phyloP scores from a whole-genome alignment of 1,284 basidiomycete genomes.

The Thelephora terrestris region DNA sequence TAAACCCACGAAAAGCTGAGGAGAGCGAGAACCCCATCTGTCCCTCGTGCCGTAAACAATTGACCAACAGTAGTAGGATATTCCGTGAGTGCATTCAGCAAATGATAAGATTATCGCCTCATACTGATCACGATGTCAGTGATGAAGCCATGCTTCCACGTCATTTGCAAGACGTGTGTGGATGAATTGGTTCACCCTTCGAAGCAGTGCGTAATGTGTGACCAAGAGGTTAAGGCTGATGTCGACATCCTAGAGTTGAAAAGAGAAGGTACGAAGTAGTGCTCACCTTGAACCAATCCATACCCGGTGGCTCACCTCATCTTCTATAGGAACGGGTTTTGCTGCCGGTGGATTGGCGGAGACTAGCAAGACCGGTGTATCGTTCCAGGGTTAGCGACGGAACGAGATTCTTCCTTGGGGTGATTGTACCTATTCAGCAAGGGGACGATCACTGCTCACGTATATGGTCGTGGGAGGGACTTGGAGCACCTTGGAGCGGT shows the following conservation, averaged over 20 bases:
- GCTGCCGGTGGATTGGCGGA: constrained; percentile 88
- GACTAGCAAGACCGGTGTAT: constrained; percentile 59
- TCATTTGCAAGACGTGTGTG: constrained; percentile 79
- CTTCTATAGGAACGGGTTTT: constrained; percentile 66
- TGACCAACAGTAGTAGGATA: constrained; percentile 70
- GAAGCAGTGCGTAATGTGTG: constrained; percentile 78
- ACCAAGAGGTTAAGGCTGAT: constrained; percentile 41
- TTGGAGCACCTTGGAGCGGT: too few species aligned
- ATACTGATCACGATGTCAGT: constrained; percentile 29
- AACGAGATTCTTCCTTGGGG: neutral
- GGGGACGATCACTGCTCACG: too few species aligned
- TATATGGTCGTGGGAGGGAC: too few species aligned
- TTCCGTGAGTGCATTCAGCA: constrained; percentile 41
- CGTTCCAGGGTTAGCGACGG: constrained; percentile 58
- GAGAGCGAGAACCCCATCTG: constrained; percentile 55
- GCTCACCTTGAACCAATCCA: neutral
- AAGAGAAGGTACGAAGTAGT: constrained; percentile 57
- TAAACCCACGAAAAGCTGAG: constrained; percentile 36
- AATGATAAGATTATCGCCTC: neutral
- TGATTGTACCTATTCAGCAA: too few species aligned
- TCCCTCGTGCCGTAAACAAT: constrained; percentile 77
- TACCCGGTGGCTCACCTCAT: neutral
- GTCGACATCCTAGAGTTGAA: constrained; percentile 68
- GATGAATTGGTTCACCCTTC: constrained; percentile 70
- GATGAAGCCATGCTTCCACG: constrained; percentile 75